A percentile compares a stretch with the other conserved stretches of the same genome.
Conservation (phyloP, 441 rosid genomes). For the Sinapis alba region DNA sequence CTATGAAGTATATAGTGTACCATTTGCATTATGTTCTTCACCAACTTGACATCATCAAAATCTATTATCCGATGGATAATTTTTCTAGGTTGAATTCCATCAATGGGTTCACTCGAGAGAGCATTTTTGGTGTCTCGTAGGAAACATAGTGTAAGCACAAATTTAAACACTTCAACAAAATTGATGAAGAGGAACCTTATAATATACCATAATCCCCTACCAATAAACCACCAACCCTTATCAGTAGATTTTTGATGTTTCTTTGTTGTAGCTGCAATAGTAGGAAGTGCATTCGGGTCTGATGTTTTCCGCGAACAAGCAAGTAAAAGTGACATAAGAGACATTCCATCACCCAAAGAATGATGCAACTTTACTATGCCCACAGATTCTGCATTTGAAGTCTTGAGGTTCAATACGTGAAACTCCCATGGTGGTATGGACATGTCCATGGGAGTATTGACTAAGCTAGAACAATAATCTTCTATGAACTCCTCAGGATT, state of each 20-base stretch:
- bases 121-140: slow-evolving; percentile 46
- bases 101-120: slow-evolving; percentile 29
- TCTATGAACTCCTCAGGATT: slow-evolving; percentile 42
- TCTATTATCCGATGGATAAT: slow-evolving; percentile 34
- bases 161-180: slow-evolving; percentile 23
- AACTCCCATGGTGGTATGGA: slow-evolving; percentile 52
- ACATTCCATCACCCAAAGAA: slow-evolving; percentile 16
- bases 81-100: slow-evolving; percentile 19
- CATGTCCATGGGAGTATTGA: slow-evolving; percentile 40
- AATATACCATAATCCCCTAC: slow-evolving; percentile 27
- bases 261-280: slow-evolving; percentile 8
- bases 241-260: background rate
- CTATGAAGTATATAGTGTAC: slow-evolving; percentile 17
- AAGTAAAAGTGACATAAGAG: slow-evolving; percentile 50
- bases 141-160: slow-evolving; percentile 28
- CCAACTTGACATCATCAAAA: slow-evolving; percentile 40
- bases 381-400: slow-evolving; percentile 44
- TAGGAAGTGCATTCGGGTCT: slow-evolving; percentile 43
- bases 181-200: slow-evolving; percentile 36
- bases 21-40: slow-evolving; percentile 38
- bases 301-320: slow-evolving; percentile 43
- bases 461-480: slow-evolving; percentile 42
- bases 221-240: background rate
- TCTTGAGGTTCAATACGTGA: slow-evolving; percentile 43
- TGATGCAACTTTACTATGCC: slow-evolving; percentile 43